phyloP scores from a whole-genome alignment of 2,329 filamentous ascomycete genomes.

The Epichloe uncinata region DNA sequence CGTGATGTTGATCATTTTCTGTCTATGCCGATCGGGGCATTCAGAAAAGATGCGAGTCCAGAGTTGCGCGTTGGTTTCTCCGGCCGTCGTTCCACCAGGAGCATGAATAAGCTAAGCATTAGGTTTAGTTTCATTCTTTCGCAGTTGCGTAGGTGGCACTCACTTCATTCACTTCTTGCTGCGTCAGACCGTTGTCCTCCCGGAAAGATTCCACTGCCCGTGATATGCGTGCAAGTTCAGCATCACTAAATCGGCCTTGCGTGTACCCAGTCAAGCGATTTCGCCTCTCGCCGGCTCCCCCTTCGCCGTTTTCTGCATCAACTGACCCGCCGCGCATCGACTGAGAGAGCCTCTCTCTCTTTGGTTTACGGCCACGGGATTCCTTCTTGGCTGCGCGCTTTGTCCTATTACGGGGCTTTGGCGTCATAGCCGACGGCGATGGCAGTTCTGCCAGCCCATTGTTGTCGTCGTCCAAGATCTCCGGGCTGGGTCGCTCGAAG shows the following conservation, averaged over 20 bases:
- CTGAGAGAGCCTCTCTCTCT: conserved; percentile 10
- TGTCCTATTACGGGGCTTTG: conserved; percentile 17
- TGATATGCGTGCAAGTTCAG: conserved; percentile 28
- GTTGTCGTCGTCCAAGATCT: conserved; percentile 7
- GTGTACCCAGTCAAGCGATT: conserved; percentile 17
- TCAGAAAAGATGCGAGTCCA: conserved; percentile 36
- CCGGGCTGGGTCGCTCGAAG: conserved; percentile 20
- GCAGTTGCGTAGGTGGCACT: conserved; percentile 12
- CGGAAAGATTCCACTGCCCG: conserved; percentile 31
- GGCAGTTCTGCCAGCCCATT: conserved; percentile 14
- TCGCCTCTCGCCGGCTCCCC: conserved; percentile 8
- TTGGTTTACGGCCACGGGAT: conserved; percentile 8
- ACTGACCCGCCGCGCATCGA: conserved; percentile 12
- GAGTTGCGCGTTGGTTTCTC: conserved; percentile 27
- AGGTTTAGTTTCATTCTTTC: conserved; percentile 4
- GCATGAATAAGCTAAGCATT: conserved; percentile 22
- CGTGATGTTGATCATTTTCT: conserved; percentile 41
- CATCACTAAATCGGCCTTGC: conserved; percentile 29
- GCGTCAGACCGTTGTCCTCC: conserved; percentile 26
- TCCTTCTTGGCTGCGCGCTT: conserved; percentile 18
- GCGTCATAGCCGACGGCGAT: conserved; percentile 20
- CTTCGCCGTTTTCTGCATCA: conserved; percentile 9
- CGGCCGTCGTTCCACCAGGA: conserved; percentile 21
- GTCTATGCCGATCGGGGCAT: conserved; percentile 36
- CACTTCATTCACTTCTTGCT: conserved; percentile 34